These are phyloP conservation scores for Tetracladium setigerum DNA, from an alignment of 495 filamentous ascomycete species.

Conservation along the genomic window DNA sequence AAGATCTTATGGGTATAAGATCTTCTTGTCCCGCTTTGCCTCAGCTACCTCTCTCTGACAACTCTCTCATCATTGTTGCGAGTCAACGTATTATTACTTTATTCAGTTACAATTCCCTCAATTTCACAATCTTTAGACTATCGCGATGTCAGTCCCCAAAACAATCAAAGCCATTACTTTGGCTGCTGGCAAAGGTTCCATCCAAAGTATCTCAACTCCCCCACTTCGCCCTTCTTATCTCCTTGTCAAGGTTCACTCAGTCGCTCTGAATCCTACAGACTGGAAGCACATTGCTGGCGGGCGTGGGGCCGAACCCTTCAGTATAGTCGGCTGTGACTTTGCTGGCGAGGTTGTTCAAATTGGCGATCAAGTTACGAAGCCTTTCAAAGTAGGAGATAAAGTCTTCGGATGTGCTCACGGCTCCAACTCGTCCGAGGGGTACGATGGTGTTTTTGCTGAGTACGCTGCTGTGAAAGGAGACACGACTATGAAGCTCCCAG, in stretches of 20 bases:
- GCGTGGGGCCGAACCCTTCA: conserved; percentile 25
- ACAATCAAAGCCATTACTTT: conserved; percentile 8
- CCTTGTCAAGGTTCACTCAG: conserved; percentile 19
- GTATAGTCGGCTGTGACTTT: conserved; percentile 33
- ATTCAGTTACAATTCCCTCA: too few species aligned
- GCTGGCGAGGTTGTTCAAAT: conserved; percentile 28
- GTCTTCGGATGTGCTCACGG: conserved; percentile 6
- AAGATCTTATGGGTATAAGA: too few species aligned
- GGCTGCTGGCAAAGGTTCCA: too few species aligned
- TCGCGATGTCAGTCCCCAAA: too few species aligned
- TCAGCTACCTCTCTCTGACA: too few species aligned
- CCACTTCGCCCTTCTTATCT: conserved; percentile 1
- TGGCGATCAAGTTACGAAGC: conserved; percentile 11
- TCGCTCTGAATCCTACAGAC: conserved; percentile 37
- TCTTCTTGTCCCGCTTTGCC: too few species aligned
- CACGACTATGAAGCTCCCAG: conserved; percentile 36
- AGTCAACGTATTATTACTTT: background rate
- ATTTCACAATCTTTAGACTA: too few species aligned
- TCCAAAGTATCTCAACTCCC: conserved; percentile 24
- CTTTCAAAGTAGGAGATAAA: background rate
- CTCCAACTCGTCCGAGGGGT: background rate
- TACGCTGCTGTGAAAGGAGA: conserved; percentile 33
- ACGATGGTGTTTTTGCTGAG: conserved; percentile 14
- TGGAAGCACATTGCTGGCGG: conserved; percentile 29
- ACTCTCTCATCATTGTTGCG: too few species aligned